Conservation (phyloP, 805 yeast genomes). For the Lipomyces anomalus region DNA sequence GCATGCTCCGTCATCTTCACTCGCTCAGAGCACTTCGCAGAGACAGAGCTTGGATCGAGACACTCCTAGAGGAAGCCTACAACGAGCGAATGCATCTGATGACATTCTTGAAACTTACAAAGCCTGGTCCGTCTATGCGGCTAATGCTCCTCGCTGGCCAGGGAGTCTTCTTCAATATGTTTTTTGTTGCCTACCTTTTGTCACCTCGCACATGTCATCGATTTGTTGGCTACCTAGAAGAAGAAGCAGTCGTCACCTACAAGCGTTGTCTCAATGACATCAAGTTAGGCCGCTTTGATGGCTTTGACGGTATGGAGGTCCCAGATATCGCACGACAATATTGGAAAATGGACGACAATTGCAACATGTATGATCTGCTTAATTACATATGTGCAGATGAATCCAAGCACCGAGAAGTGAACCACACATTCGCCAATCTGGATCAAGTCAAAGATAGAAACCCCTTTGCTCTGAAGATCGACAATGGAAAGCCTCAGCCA, state of each 20-base stretch:
- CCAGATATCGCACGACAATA: slow-evolving; percentile 60
- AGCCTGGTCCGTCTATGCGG: slow-evolving; percentile 56
- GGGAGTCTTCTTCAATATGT: slow-evolving; percentile 62
- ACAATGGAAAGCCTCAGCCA: slow-evolving; percentile 34
- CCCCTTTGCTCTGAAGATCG: slow-evolving; percentile 53
- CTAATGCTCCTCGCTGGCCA: slow-evolving; percentile 55
- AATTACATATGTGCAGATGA: slow-evolving; percentile 67
- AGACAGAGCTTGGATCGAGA: slow-evolving; percentile 71
- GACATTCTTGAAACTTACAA: slow-evolving; percentile 59
- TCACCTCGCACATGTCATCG: slow-evolving; percentile 64
- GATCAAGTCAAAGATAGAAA: slow-evolving; percentile 51
- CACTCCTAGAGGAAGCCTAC: slow-evolving; percentile 68
- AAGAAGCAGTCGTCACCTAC: slow-evolving; percentile 68
- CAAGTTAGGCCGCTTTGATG: slow-evolving; percentile 46
- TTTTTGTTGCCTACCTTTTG: slow-evolving; percentile 54
- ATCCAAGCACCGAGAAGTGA: slow-evolving; percentile 73
- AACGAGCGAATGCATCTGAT: slow-evolving; percentile 73
- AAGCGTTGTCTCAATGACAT: slow-evolving; percentile 53
- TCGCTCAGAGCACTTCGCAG: slow-evolving; percentile 55
- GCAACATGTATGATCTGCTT: slow-evolving; percentile 55
- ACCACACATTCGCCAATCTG: slow-evolving; percentile 68
- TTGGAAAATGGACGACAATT: slow-evolving; percentile 52
- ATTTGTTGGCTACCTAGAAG: slow-evolving; percentile 73
- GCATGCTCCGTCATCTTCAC: slow-evolving; percentile 62
- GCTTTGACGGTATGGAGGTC: slow-evolving; percentile 39